Percentiles rank a stretch among this genome's conserved stretches.
phyloP scores from a whole-genome alignment of 1,284 basidiomycete species.

The Psilocybe mexicana region DNA sequence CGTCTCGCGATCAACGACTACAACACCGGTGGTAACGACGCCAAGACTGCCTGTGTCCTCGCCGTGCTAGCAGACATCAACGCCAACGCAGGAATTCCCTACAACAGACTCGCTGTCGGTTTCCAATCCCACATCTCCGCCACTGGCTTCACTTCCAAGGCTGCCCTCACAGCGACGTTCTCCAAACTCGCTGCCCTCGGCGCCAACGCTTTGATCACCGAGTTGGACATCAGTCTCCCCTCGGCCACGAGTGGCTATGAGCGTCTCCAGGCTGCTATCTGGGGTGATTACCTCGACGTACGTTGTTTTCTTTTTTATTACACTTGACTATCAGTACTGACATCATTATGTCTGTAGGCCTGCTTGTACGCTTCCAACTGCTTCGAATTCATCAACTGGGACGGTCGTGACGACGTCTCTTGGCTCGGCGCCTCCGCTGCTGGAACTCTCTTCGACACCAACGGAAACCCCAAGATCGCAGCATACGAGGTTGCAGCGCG shows the following conservation, averaged over 20 bases:
- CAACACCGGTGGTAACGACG: conserved; percentile 15
- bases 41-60: conserved; percentile 16
- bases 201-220: conserved; percentile 15
- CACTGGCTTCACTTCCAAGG: conserved; percentile 7
- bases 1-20: conserved; percentile 20
- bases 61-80: conserved; percentile 17
- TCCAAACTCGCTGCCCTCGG: conserved; percentile 15
- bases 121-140: conserved; percentile 18
- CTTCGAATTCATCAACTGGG: conserved; percentile 18
- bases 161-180: conserved; percentile 11
- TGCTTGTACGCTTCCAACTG: conserved; percentile 15
- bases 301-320: background rate
- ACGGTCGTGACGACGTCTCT: conserved; percentile 12
- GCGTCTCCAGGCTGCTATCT: conserved; percentile 18
- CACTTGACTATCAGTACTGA: background rate
- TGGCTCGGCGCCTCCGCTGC: conserved; percentile 14
- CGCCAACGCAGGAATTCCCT: conserved; percentile 15
- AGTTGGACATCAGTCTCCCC: conserved; percentile 14
- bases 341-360: conserved; percentile 2
- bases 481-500: conserved; percentile 14
- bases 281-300: conserved; percentile 19
- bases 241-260: conserved; percentile 12
- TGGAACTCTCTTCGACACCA: conserved; percentile 16
- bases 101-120: conserved; percentile 17
- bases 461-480: conserved; percentile 14